A percentile compares a stretch with the other conserved stretches of the same genome.
phyloP scores from a whole-genome alignment of 1,284 basidiomycete genomes.

The Ceratobasidium sp. region DNA sequence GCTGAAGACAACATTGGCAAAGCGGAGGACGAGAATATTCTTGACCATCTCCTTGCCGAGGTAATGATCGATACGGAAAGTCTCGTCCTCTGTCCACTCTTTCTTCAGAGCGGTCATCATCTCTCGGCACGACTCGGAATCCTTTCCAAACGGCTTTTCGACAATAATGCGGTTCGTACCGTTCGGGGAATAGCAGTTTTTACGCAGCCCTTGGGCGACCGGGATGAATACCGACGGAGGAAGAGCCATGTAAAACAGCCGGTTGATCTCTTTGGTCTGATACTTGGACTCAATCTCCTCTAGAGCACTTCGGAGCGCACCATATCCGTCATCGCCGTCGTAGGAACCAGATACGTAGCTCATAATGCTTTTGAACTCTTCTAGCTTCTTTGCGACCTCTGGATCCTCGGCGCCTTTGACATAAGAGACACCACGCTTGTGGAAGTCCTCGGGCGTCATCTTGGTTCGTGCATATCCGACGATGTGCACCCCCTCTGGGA shows the following conservation, averaged over 20 bases:
- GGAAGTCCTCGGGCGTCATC: conserved; percentile 89
- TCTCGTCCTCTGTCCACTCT: conserved; percentile 94
- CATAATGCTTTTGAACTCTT: conserved; percentile 83
- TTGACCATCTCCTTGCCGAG: conserved; percentile 99
- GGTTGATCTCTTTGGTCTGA: conserved; percentile 74
- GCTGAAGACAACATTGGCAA: conserved; percentile 90
- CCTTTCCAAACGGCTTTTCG: conserved; percentile 97
- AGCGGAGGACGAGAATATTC: conserved; percentile 92
- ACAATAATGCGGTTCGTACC: conserved; percentile 92
- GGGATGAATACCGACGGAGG: conserved; percentile 94
- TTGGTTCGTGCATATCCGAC: conserved; percentile 96
- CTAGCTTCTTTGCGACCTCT: conserved; percentile 70
- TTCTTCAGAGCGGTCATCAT: conserved; percentile 84
- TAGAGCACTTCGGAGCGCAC: conserved; percentile 80
- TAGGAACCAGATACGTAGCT: conserved; percentile 90
- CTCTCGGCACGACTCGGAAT: conserved; percentile 85
- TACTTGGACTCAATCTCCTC: conserved; percentile 81
- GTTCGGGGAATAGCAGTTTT: conserved; percentile 79
- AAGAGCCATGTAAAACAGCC: conserved; percentile 93
- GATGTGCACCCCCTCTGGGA: conserved; percentile 87
- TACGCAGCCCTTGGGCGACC: conserved; percentile 85
- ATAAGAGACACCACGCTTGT: conserved; percentile 84
- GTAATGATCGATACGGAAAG: conserved; percentile 98
- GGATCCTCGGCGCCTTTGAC: conserved; percentile 81
- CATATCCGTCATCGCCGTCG: conserved; percentile 84